Percentiles rank a stretch among this genome's conserved stretches.
phyloP scores from a whole-genome alignment of 2,329 filamentous ascomycete species.

The Albophoma yamanashiensis region DNA sequence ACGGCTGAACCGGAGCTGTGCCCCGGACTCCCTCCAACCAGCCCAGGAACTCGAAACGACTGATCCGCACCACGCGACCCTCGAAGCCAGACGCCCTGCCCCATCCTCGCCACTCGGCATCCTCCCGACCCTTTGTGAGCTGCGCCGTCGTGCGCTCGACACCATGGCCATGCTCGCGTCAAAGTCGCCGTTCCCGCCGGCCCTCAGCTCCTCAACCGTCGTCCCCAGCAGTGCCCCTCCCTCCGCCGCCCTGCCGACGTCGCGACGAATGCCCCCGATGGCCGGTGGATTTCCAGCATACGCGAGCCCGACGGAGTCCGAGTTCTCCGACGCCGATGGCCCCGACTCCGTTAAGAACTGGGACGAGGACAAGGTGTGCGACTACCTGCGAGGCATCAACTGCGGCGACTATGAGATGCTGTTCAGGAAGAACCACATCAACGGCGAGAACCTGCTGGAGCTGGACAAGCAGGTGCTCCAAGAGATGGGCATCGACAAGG shows the following conservation, averaged over 20 bases:
- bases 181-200: slow-evolving; percentile 57
- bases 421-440: slow-evolving; percentile 90
- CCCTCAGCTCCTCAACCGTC: slow-evolving; percentile 35
- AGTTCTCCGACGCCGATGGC: slow-evolving; percentile 76
- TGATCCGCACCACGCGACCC: neutral
- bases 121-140: neutral
- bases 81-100: neutral
- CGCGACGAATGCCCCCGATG: slow-evolving; percentile 40
- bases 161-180: slow-evolving; percentile 66
- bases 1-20: neutral
- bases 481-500: slow-evolving; percentile 97
- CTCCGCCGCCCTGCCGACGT: slow-evolving; percentile 33
- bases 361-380: slow-evolving; percentile 84
- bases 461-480: slow-evolving; percentile 95
- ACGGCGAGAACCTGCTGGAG: slow-evolving; percentile 90
- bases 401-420: slow-evolving; percentile 88
- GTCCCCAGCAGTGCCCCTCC: slow-evolving; percentile 33
- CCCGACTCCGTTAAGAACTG: slow-evolving; percentile 72
- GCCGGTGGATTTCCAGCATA: slow-evolving; percentile 46
- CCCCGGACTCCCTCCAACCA: neutral
- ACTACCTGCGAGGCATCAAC: slow-evolving; percentile 85
- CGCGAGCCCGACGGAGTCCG: slow-evolving; percentile 80
- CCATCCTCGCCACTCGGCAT: neutral
- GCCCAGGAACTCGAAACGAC: neutral
- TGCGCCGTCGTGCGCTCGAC: slow-evolving; percentile 19